Base-by-base conservation (phyloP, 164 flowering plant species). In the Chimonanthus salicifolius region DNA sequence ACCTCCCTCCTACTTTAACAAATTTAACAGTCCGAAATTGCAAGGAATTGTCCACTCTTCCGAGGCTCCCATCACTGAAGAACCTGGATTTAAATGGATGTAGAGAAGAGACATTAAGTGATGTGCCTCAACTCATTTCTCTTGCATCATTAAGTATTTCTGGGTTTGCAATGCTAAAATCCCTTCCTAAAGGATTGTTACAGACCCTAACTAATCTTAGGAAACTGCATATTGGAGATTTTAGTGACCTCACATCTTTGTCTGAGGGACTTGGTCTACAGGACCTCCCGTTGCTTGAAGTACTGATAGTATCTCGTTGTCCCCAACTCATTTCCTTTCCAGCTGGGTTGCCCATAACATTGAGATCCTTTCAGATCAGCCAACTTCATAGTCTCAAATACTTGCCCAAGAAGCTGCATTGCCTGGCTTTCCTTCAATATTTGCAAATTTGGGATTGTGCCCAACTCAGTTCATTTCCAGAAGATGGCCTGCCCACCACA, bases 101-200 rank as follows among this genome's bases (percentile, higher is more conserved):
- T n/a, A 45, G 46, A 47, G 51, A 67, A 54, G 46, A 6, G 43
- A 5, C 67, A 46, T 47, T 74, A 10, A 13, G 44, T 15, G 45
- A 47, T 7, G n/a, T 74, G 45, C 64, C 65, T 67, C 33, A 50
- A 3, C 64, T 67, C 44, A 18, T 51, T 18, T 67, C 64, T 46
- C 75, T 74, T 58, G 54, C 71, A 7, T 67, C 62, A 8, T 20
- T 74, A 68, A 21, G 47, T 43, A 54, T 73, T 64, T 65, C 67
- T 47, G 51, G 58, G 13, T 62, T 65, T 65, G 15, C 16, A 33
- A 49, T 7, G 15, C 58, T 64, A 49, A 51, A 16, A 43, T 49
- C 62, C 8, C 65, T 51, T 5, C 75, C 64, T 4, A 1, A 47
- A 45, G 70, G 46, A 49, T 5, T 74, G 44, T 11, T 74, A 21